Evolutionary conservation across 352 stramenopile species (phyloP), one percentile per base, ranked within the genome.

Genomic region (Thraustochytrium striatum): DNA sequence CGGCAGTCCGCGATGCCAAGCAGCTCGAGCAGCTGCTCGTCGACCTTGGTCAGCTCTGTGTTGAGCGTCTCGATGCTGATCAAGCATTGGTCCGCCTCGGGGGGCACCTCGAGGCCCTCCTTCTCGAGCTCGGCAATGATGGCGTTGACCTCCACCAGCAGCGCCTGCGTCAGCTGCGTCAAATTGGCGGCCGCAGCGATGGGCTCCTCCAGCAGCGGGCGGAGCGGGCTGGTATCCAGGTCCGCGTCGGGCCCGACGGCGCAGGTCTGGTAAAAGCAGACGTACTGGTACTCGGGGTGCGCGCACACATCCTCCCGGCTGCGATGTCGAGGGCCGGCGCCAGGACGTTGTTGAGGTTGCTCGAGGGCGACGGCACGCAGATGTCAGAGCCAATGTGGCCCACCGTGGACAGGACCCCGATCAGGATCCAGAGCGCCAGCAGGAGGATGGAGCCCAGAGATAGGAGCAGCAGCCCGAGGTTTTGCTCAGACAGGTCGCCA

Each of bases 251-350:
- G n/a, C n/a, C n/a, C n/a, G n/a, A n/a, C n/a, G n/a, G 72, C 69
- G 55, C 69, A 79, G 21, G 47, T 79, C 52, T 69, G 50, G 69
- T 79, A 79, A 36, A 72, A 79, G 41, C 69, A 79, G 16, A 69
- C 2, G 21, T 61, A 69, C 25, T 21, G 53, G 52, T 55, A 69
- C 33, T 79, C 35, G 9, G 9, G 5, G 39, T 69, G n/a, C 35
- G 50, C 72, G 21, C 52, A 36, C 3, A 8, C 19, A 21, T 33
- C 50, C 50, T 57, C 62, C 30, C 28, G 8, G 35, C 32, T 8
- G 11, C 32, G 62, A 21, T 41, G 62, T n/a, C n/a, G 21, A 73
- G n/a, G 3, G 43, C 41, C 7, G 21, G 9, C 5, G n/a, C 35
- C 36, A 70, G 59, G 19, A 73, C 5, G 35, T 52, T 19, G 28